These are phyloP conservation scores for Tylopilus balloui DNA, from an alignment of 768 basidiomycete species.

Conservation along the genomic window DNA sequence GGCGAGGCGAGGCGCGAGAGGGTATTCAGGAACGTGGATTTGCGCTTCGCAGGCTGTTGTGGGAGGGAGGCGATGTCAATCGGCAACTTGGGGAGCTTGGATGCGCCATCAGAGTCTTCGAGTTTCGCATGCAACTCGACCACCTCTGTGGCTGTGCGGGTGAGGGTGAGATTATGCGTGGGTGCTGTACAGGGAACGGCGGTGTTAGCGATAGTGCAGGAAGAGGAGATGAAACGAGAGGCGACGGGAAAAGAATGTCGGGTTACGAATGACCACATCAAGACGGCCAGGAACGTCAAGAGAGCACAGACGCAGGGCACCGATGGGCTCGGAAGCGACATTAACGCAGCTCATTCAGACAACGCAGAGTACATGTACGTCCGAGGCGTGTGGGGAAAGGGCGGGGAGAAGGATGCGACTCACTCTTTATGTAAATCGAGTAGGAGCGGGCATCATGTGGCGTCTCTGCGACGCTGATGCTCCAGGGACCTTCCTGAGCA, in stretches of 20 bases:
- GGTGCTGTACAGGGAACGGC: slow-evolving; percentile 52
- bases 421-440: slow-evolving; percentile 88
- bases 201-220: slow-evolving; percentile 27
- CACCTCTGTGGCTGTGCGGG: slow-evolving; percentile 70
- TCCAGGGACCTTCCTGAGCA: slow-evolving; percentile 79
- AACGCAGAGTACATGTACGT: slow-evolving; percentile 15
- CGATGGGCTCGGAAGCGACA: slow-evolving; percentile 27
- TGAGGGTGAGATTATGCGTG: slow-evolving; percentile 85
- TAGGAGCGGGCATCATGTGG: slow-evolving; percentile 66
- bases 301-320: slow-evolving; percentile 19
- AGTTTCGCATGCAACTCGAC: slow-evolving; percentile 82
- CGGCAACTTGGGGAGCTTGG: slow-evolving; percentile 58
- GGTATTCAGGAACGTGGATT: slow-evolving; percentile 81
- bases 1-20: slow-evolving; percentile 81
- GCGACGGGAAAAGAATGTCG: slow-evolving; percentile 11
- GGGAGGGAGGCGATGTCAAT: slow-evolving; percentile 54
- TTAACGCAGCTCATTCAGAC: slow-evolving; percentile 20
- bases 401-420: slow-evolving; percentile 34
- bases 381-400: slow-evolving; percentile 16
- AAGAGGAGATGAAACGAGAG: slow-evolving; percentile 17
- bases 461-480: slow-evolving; percentile 82
- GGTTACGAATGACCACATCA: slow-evolving; percentile 11
- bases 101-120: slow-evolving; percentile 53
- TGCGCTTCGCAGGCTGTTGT: slow-evolving; percentile 56
- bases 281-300: slow-evolving; percentile 14